Evolutionary conservation across 495 filamentous ascomycete genomes (phyloP).

Genomic region (Saxophila tyrrhenica): DNA sequence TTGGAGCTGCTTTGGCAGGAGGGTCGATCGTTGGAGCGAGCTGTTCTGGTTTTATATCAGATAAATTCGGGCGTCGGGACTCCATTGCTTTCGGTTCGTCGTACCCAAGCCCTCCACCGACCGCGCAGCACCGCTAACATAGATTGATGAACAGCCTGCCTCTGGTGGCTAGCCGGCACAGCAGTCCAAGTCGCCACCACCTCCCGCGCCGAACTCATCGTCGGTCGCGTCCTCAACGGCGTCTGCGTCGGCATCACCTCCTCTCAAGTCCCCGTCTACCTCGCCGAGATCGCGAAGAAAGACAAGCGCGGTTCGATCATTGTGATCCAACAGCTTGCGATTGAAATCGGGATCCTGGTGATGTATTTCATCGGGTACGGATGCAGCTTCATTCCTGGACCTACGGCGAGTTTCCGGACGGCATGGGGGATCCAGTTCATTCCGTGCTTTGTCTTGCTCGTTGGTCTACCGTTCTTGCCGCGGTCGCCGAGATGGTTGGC

Average conservation of each 20-base stretch:
- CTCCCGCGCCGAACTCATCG: constrained; percentile 52
- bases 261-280: constrained; percentile 71
- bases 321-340: constrained; percentile 65
- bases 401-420: constrained; percentile 52
- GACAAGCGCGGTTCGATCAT: constrained; percentile 58
- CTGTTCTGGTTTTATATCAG: constrained; percentile 53
- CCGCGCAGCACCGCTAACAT: background rate
- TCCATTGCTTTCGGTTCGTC: constrained; percentile 36
- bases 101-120: background rate
- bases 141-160: constrained; percentile 38
- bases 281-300: constrained; percentile 61
- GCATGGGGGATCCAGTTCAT: constrained; percentile 66
- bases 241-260: constrained; percentile 64
- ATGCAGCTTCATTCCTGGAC: constrained; percentile 49
- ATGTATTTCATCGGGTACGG: constrained; percentile 53
- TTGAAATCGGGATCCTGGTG: constrained; percentile 54
- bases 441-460: constrained; percentile 51
- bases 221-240: constrained; percentile 60
- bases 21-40: constrained; percentile 56
- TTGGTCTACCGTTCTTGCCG: constrained; percentile 58
- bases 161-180: constrained; percentile 62
- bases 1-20: constrained; percentile 53
- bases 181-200: constrained; percentile 53
- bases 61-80: constrained; percentile 53
- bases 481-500: constrained; percentile 58